A percentile compares a stretch with the other conserved stretches of the same genome.
These are phyloP conservation scores for Coniophora puteana DNA, from an alignment of 1,284 basidiomycete species.

Conservation along the genomic window DNA sequence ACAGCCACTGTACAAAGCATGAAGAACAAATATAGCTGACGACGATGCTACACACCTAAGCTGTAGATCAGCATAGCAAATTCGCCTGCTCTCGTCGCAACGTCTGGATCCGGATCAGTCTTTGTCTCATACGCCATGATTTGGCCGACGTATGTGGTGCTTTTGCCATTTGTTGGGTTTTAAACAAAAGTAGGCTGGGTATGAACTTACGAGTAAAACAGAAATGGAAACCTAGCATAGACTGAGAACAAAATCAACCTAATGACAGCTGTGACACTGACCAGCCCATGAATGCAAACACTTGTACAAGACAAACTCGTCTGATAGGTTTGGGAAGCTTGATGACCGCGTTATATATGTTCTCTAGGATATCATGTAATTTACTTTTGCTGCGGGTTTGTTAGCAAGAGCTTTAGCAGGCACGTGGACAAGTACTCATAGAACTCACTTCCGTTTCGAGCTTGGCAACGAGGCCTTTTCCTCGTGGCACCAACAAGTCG, in stretches of 20 bases:
- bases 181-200: slow-evolving; percentile 3
- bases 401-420: too few species aligned
- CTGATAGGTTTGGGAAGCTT: slow-evolving; percentile 81
- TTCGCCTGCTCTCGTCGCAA: slow-evolving; percentile 84
- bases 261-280: slow-evolving; percentile 28
- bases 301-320: slow-evolving; percentile 86
- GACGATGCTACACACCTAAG: slow-evolving; percentile 57
- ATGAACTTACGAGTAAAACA: slow-evolving; percentile 79
- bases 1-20: slow-evolving; percentile 67
- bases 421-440: slow-evolving; percentile 4
- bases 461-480: slow-evolving; percentile 61
- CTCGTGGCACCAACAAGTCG: slow-evolving; percentile 81
- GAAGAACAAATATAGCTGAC: neutral
- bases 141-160: slow-evolving; percentile 89
- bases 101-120: slow-evolving; percentile 71
- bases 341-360: slow-evolving; percentile 71
- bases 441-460: slow-evolving; percentile 39
- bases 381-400: slow-evolving; percentile 32
- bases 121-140: slow-evolving; percentile 80
- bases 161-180: slow-evolving; percentile 20
- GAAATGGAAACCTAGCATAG: slow-evolving; percentile 78
- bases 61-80: slow-evolving; percentile 91
- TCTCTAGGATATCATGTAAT: slow-evolving; percentile 63
- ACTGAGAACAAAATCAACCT: slow-evolving; percentile 2
- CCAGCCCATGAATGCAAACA: slow-evolving; percentile 94